These are phyloP conservation scores for Chalciporus chontae DNA, from an alignment of 768 basidiomycete species.

Conservation along the genomic window DNA sequence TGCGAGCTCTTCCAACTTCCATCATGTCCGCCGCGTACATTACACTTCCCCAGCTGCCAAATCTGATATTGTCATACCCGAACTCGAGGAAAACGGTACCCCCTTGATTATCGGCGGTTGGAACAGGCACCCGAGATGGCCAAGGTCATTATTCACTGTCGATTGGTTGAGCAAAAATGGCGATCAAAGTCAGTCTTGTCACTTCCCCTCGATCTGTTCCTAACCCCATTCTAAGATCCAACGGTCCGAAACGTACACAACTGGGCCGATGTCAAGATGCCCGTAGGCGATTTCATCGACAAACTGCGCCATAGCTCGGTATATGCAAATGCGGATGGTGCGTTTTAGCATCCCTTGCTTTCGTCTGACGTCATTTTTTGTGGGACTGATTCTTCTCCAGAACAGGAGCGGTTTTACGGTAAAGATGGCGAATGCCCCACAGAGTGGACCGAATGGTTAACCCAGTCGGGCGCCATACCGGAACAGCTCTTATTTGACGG, in stretches of 20 bases:
- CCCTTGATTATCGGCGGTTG: slow-evolving; percentile 66
- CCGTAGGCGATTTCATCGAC: slow-evolving; percentile 51
- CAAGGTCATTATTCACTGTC: slow-evolving; percentile 46
- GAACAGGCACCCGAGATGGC: slow-evolving; percentile 57
- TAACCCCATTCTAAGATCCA: slow-evolving; percentile 41
- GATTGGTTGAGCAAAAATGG: slow-evolving; percentile 49
- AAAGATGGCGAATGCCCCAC: slow-evolving; percentile 73
- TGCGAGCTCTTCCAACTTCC: slow-evolving; percentile 39
- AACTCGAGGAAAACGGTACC: slow-evolving; percentile 47
- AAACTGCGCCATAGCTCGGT: slow-evolving; percentile 35
- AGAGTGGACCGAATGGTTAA: slow-evolving; percentile 63
- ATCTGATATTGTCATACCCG: slow-evolving; percentile 32
- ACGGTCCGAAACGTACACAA: slow-evolving; percentile 61
- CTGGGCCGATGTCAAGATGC: slow-evolving; percentile 49
- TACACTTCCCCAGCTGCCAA: slow-evolving; percentile 27
- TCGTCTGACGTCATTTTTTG: not conserved
- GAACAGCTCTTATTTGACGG: slow-evolving; percentile 48
- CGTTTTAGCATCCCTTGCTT: not conserved
- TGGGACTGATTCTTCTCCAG: slow-evolving; percentile 31
- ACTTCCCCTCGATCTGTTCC: not conserved
- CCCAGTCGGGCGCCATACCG: slow-evolving; percentile 47
- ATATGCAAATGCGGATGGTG: slow-evolving; percentile 41
- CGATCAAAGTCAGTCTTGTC: slow-evolving; percentile 18
- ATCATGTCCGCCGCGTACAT: slow-evolving; percentile 36
- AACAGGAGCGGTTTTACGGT: slow-evolving; percentile 64